Evolutionary conservation across 2,329 filamentous ascomycete species (phyloP).

Genomic region (Colletotrichum sp.): DNA sequence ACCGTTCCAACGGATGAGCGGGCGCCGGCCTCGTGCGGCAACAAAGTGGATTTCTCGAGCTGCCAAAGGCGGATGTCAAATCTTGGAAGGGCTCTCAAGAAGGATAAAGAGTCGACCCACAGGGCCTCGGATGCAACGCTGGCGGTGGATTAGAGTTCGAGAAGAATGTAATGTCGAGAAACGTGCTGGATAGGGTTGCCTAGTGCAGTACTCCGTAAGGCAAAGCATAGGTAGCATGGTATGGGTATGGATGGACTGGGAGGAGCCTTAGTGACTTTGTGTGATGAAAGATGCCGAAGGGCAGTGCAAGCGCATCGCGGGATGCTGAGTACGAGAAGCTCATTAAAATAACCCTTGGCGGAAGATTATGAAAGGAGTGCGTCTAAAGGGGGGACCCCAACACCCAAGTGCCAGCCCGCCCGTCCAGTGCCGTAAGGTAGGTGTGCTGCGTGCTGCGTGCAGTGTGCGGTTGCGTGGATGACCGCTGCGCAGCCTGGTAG

Average conservation of each 20-base stretch:
- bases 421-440: background rate
- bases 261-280: background rate
- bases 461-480: background rate
- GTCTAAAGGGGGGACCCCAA: conserved; percentile 3
- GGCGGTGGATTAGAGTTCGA: conserved; percentile 5
- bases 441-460: background rate
- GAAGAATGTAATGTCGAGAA: background rate
- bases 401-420: background rate
- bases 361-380: conserved; percentile 19
- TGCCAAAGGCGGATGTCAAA: conserved; percentile 6
- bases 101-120: background rate
- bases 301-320: background rate
- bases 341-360: conserved; percentile 21
- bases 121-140: conserved; percentile 13
- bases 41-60: conserved; percentile 13
- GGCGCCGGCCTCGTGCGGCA: conserved; percentile 7
- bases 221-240: background rate
- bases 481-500: background rate
- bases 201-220: background rate
- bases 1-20: conserved; percentile 7
- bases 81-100: background rate
- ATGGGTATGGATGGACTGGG: background rate
- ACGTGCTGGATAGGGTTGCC: conserved; percentile 2
- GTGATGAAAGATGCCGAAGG: background rate
- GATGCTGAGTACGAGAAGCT: conserved; percentile 22